phyloP scores from a whole-genome alignment of 2,329 filamentous ascomycete genomes.

The Thielaviopsis ethacetica region DNA sequence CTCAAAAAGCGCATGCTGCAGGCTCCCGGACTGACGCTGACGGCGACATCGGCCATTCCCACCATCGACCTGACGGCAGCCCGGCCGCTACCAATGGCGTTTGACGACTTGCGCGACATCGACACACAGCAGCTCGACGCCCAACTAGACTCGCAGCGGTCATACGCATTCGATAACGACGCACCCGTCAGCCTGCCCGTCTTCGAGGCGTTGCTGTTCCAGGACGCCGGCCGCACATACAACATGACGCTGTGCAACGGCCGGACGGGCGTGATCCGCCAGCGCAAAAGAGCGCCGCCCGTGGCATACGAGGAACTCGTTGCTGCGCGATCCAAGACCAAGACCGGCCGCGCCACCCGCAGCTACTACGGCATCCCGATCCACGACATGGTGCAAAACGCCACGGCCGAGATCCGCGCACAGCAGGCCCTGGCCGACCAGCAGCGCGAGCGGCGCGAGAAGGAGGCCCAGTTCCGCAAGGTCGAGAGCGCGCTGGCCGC shows the following conservation, averaged over 20 bases:
- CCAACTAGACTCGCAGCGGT: not conserved
- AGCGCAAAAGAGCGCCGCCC: constrained; percentile 29
- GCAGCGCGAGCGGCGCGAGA: not conserved
- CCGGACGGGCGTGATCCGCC: constrained; percentile 35
- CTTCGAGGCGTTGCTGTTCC: constrained; percentile 10
- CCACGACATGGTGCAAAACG: constrained; percentile 61
- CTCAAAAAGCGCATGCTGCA: constrained; percentile 10
- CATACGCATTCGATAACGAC: not conserved
- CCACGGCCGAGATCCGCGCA: constrained; percentile 38
- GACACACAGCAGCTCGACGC: not conserved
- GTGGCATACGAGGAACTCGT: constrained; percentile 51
- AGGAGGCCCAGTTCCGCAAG: not conserved
- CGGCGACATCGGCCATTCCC: not conserved
- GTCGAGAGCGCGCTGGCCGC: constrained; percentile 15
- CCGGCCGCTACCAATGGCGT: not conserved
- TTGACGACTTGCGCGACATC: not conserved
- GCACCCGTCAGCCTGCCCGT: not conserved
- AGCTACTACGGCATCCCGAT: constrained; percentile 91
- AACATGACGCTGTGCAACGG: constrained; percentile 41
- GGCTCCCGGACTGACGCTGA: not conserved
- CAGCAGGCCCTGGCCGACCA: constrained; percentile 6
- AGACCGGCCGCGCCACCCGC: constrained; percentile 50
- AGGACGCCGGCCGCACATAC: constrained; percentile 19
- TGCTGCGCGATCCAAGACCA: constrained; percentile 48
- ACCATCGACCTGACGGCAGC: not conserved